Conservation (phyloP, 2,329 filamentous ascomycete species). For the Talaromyces sp. region DNA sequence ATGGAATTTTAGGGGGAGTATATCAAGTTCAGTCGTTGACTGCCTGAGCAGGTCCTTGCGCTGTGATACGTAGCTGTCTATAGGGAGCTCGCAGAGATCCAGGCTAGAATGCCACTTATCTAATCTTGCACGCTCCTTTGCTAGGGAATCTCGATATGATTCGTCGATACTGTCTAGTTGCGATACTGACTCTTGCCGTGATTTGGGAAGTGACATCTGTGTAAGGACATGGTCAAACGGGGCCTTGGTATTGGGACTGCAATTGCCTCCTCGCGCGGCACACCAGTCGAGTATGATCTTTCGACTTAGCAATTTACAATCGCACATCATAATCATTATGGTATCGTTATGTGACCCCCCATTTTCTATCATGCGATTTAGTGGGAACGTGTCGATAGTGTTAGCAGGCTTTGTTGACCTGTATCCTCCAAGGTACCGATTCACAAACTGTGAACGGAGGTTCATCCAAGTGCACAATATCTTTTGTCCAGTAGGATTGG, state of each 20-base stretch:
- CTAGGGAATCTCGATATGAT: background rate
- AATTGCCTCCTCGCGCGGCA: background rate
- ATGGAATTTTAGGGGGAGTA: constrained; percentile 4
- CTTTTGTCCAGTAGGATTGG: background rate
- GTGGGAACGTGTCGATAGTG: constrained; percentile 2
- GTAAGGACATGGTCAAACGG: constrained; percentile 3
- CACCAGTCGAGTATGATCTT: constrained; percentile 6
- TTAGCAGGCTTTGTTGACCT: background rate
- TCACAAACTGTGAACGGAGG: constrained; percentile 7
- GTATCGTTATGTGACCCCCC: constrained; percentile 3
- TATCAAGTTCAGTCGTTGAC: background rate
- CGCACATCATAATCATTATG: constrained; percentile 5
- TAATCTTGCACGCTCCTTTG: background rate
- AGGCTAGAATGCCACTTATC: constrained; percentile 7
- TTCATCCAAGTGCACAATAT: constrained; percentile 6
- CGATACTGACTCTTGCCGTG: constrained; percentile 1
- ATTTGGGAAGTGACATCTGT: constrained; percentile 1
- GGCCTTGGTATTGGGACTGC: background rate
- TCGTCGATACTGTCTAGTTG: constrained; percentile 1
- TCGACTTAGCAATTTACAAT: constrained; percentile 4
- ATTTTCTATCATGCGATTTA: constrained; percentile 2
- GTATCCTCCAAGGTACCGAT: constrained; percentile 2
- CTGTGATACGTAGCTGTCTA: constrained; percentile 5
- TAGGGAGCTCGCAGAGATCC: constrained; percentile 5
- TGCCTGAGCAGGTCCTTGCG: background rate